Conservation (phyloP, 208 protist genomes). For the Leishmania tropica region DNA sequence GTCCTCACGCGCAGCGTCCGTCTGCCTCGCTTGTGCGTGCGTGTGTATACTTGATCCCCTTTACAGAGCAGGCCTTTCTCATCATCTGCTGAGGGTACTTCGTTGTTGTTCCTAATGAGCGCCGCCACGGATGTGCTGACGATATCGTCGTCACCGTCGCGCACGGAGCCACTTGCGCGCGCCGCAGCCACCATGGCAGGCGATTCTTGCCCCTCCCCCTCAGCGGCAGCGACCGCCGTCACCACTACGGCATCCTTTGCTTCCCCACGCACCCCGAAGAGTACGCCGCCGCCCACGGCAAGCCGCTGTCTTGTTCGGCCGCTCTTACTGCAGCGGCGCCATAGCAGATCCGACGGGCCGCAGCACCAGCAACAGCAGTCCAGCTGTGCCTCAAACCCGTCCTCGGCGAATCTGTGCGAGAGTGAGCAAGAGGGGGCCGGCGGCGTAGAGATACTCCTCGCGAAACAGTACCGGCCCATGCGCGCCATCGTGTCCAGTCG, state of each 20-base stretch:
- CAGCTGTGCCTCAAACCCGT: background rate
- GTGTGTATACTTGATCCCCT: background rate
- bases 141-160: background rate
- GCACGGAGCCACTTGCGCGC: background rate
- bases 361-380: background rate
- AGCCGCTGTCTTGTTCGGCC: constrained; percentile 19
- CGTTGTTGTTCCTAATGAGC: background rate
- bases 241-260: background rate
- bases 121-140: background rate
- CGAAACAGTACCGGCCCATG: background rate
- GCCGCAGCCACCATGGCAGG: background rate
- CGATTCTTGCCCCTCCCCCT: background rate
- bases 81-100: background rate
- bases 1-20: background rate
- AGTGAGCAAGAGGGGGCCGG: background rate
- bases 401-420: background rate
- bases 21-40: background rate
- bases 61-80: background rate
- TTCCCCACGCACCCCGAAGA: constrained; percentile 15
- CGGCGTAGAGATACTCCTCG: background rate
- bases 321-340: constrained; percentile 11
- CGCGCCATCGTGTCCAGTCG: background rate
- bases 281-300: constrained; percentile 7
- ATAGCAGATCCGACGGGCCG: background rate
- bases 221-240: background rate